Base-by-base conservation (phyloP, 106 monocot genomes). In the Dioscorea zingiberensis region DNA sequence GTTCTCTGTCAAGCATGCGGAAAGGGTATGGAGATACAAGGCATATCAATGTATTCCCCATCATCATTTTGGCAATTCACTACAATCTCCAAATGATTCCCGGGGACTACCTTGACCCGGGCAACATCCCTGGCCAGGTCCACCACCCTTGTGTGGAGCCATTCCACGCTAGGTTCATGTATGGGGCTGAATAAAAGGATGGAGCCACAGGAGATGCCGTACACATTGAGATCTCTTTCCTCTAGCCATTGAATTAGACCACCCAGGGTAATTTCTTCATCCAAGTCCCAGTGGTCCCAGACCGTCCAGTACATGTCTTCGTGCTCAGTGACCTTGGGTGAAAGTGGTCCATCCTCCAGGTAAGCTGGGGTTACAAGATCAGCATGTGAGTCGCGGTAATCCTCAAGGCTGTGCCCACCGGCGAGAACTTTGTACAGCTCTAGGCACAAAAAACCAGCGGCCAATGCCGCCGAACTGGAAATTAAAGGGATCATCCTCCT, bases 241-340 rank as follows among this genome's bases (percentile, higher is more conserved):
- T 88, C 78, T 12, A 84, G 77, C 84, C 88, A 88, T 13, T 81
- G 58, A 11, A 88, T 71, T 18, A 88, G 81, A 72, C 84, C 84
- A 18, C 65, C 59, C 13, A 88, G 70, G n/a, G 84, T 88, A 28
- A 81, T 58, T 63, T 88, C 32, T 7, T 75, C 78, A 2, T 78
- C 26, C 10, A 88, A 64, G 2, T 60, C 60, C 84, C 85, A 85
- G 21, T 77, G 76, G 56, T 85, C 80, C 85, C 85, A 85, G 10
- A 80, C 80, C 3, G 77, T 82, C 77, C 76, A 82, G 22, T 55
- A 59, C 76, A 77, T 69, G 64, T 77, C 81, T 3, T 58, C 60
- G 64, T 76, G 69, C 66, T 77, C 79, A 23, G 73, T 67, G 15
- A 70, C 65, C 78, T 83, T 83, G 27, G 86, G 83, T 19, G 79